Conservation (phyloP, 192 early-diverging fungal genomes). For the Coemansia sp. region DNA sequence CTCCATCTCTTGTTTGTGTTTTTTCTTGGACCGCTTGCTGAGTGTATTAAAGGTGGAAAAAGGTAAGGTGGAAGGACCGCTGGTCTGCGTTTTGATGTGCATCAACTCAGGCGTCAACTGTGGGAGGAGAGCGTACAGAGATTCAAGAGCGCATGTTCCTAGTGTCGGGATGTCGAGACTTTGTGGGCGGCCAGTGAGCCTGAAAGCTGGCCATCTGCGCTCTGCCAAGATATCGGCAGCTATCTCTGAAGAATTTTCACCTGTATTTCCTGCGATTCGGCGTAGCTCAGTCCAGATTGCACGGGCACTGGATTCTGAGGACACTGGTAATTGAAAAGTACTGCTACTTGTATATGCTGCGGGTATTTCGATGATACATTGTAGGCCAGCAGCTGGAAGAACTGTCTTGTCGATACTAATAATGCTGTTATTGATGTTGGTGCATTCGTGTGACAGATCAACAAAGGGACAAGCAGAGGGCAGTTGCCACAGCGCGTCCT, state of each 20-base stretch:
- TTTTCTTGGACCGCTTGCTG: neutral
- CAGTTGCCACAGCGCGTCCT: slow-evolving; percentile 33
- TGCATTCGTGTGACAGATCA: neutral
- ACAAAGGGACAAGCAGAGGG: slow-evolving; percentile 13
- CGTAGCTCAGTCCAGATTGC: slow-evolving; percentile 16
- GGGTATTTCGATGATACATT: slow-evolving; percentile 33
- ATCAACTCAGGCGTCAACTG: slow-evolving; percentile 9
- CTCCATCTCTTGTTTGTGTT: slow-evolving; percentile 2
- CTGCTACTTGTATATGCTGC: neutral
- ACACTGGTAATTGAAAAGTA: slow-evolving; percentile 1
- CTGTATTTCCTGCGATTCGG: neutral
- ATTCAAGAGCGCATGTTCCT: slow-evolving; percentile 14
- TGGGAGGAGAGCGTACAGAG: slow-evolving; percentile 20
- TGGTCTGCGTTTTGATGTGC: neutral
- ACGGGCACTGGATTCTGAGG: slow-evolving; percentile 27
- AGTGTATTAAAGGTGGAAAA: neutral
- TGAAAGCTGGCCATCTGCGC: slow-evolving; percentile 17
- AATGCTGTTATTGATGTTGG: neutral
- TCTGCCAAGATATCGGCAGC: slow-evolving; percentile 14
- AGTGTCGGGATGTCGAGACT: slow-evolving; percentile 24
- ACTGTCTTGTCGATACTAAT: neutral
- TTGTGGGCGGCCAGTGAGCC: slow-evolving; percentile 25
- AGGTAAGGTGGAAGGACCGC: neutral
- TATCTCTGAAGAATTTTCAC: neutral
- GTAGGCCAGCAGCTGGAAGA: slow-evolving; percentile 35